phyloP scores from a whole-genome alignment of 192 early-diverging fungal species.

The Coemansia javaensis region DNA sequence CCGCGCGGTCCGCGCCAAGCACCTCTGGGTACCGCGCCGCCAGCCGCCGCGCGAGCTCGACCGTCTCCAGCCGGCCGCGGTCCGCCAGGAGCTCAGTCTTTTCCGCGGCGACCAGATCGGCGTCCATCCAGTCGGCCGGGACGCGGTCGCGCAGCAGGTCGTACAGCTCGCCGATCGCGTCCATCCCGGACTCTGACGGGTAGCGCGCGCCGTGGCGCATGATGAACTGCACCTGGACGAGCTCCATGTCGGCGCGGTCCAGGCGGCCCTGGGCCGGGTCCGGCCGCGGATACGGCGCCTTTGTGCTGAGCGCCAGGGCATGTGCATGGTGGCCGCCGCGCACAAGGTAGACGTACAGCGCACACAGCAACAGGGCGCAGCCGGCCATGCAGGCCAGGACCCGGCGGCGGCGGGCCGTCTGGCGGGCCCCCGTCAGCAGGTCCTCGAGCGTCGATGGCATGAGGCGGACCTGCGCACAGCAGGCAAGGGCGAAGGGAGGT shows the following conservation, averaged over 20 bases:
- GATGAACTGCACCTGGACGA: constrained; percentile 36
- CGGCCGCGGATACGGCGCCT: constrained; percentile 19
- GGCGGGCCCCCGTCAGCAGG: too few species aligned
- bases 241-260: background rate
- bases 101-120: constrained; percentile 6
- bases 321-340: background rate
- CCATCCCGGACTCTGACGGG: constrained; percentile 8
- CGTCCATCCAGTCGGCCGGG: constrained; percentile 17
- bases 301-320: constrained; percentile 30
- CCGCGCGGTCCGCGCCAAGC: background rate
- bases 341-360: background rate
- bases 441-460: too few species aligned
- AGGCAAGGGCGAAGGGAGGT: too few species aligned
- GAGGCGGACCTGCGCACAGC: too few species aligned
- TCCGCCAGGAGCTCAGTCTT: constrained; percentile 8
- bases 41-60: constrained; percentile 9
- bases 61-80: constrained; percentile 12
- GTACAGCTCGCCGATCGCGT: constrained; percentile 7
- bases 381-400: background rate
- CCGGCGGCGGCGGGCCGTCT: too few species aligned
- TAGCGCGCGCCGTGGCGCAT: constrained; percentile 40
- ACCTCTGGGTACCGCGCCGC: constrained; percentile 6
- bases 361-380: background rate
- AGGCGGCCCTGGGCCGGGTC: background rate
- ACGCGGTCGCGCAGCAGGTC: constrained; percentile 5